Evolutionary conservation across 805 yeast genomes (phyloP).

Genomic region (Blastobotrys terrestris): DNA sequence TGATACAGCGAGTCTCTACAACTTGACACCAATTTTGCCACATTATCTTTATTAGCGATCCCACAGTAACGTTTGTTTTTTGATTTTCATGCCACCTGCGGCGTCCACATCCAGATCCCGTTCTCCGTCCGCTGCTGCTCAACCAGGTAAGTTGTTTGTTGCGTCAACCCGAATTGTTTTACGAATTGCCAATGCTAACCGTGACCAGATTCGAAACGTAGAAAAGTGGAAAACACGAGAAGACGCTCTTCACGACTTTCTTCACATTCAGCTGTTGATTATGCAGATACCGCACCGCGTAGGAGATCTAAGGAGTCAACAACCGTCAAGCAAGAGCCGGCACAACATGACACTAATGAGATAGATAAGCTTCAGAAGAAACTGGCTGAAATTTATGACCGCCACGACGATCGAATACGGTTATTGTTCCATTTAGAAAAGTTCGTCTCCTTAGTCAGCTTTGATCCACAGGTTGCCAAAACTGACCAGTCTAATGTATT

Average conservation of each 20-base stretch:
- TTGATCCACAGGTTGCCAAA: conserved; percentile 32
- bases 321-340: conserved; percentile 2
- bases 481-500: conserved; percentile 29
- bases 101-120: neutral
- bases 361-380: conserved; percentile 10
- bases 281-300: conserved; percentile 1
- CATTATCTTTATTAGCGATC: neutral
- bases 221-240: conserved; percentile 4
- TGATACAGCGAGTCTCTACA: neutral
- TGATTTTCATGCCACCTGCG: neutral
- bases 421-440: conserved; percentile 35
- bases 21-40: neutral
- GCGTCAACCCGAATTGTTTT: too few relatives aligned
- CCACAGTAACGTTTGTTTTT: neutral
- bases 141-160: neutral
- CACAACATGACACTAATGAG: neutral
- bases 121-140: neutral
- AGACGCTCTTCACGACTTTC: neutral
- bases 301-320: neutral
- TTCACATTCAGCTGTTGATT: neutral
- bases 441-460: conserved; percentile 34
- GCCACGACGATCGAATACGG: conserved; percentile 33
- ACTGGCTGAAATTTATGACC: conserved; percentile 20
- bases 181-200: neutral
- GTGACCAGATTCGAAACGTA: conserved; percentile 5